Conservation (phyloP, 2,329 filamentous ascomycete species). For the Pseudogymnoascus sp. region DNA sequence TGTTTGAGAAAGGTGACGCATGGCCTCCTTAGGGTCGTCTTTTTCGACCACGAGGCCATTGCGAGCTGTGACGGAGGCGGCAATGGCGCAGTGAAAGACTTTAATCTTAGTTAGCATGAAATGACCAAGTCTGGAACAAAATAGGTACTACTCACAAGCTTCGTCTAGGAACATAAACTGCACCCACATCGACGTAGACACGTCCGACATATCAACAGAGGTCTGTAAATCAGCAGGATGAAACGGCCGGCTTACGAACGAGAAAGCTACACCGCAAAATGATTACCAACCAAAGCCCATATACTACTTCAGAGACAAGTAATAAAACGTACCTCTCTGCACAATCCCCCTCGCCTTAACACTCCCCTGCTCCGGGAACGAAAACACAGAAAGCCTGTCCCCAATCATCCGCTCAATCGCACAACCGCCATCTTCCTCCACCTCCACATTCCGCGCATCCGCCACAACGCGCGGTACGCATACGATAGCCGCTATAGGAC, state of each 20-base stretch:
- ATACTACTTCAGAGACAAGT: neutral
- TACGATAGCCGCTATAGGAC: neutral
- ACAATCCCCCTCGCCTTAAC: slow-evolving; percentile 11
- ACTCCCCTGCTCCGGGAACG: slow-evolving; percentile 10
- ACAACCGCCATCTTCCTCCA: neutral
- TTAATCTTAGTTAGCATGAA: neutral
- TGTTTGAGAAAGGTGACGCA: slow-evolving; percentile 22
- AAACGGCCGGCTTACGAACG: slow-evolving; percentile 11
- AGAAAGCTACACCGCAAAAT: slow-evolving; percentile 10
- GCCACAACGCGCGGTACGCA: neutral
- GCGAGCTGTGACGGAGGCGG: slow-evolving; percentile 18
- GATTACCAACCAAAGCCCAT: neutral
- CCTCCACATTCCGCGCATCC: neutral
- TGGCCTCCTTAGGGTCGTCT: slow-evolving; percentile 14
- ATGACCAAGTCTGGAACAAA: neutral
- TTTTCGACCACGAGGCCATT: slow-evolving; percentile 9
- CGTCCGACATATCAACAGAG: slow-evolving; percentile 7
- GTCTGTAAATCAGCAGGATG: slow-evolving; percentile 9
- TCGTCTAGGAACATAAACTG: slow-evolving; percentile 25
- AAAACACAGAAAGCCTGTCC: slow-evolving; percentile 14
- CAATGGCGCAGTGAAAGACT: slow-evolving; percentile 27
- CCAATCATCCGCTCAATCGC: slow-evolving; percentile 13
- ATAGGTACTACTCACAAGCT: slow-evolving; percentile 22
- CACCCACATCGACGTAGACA: slow-evolving; percentile 18
- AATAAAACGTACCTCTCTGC: slow-evolving; percentile 9